These are phyloP conservation scores for Phaeosphaeria sp. DNA, from an alignment of 2,329 filamentous ascomycete genomes.

Conservation along the genomic window DNA sequence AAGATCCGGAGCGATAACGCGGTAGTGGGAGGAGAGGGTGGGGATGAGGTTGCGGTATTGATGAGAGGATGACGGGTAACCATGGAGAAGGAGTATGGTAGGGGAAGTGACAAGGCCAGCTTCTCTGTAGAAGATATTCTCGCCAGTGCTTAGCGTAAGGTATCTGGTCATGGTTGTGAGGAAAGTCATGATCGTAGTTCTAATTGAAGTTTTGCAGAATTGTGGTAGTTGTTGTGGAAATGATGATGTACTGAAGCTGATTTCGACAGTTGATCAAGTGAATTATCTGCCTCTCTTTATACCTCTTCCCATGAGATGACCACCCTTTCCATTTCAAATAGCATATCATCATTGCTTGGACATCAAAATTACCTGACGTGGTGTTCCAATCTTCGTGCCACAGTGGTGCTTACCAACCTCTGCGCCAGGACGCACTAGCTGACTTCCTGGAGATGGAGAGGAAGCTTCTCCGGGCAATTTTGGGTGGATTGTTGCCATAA, in stretches of 20 bases:
- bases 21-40: conserved; percentile 51
- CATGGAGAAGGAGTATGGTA: conserved; percentile 55
- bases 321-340: background rate
- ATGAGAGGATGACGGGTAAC: conserved; percentile 56
- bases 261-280: background rate
- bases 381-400: background rate
- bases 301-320: background rate
- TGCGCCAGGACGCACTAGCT: background rate
- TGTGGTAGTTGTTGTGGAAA: background rate
- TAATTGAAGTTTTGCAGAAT: background rate
- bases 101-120: conserved; percentile 43
- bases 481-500: background rate
- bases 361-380: background rate
- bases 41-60: conserved; percentile 57
- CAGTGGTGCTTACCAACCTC: conserved; percentile 1
- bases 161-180: conserved; percentile 21
- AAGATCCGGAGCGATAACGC: conserved; percentile 64
- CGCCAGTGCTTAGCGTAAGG: conserved; percentile 25
- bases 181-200: conserved; percentile 17
- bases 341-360: background rate
- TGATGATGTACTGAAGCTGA: background rate
- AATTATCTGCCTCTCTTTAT: background rate
- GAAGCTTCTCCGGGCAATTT: background rate
- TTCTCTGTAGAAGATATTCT: conserved; percentile 50
- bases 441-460: background rate